Percentiles rank a stretch among this genome's conserved stretches.
phyloP scores from a whole-genome alignment of 768 basidiomycete species.

The Gelatoporia subvermispora region DNA sequence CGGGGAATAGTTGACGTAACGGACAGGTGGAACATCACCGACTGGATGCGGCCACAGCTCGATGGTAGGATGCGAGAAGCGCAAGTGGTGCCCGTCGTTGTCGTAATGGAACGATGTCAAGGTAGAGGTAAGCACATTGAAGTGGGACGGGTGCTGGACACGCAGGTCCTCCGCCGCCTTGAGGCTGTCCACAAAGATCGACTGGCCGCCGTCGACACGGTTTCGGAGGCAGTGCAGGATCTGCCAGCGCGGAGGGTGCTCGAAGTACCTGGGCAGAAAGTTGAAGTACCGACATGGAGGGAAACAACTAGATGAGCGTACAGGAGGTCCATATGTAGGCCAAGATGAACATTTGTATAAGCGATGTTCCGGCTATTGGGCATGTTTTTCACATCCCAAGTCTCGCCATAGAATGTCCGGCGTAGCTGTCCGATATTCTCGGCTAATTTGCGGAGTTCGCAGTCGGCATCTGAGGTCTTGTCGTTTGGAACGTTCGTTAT shows the following conservation, averaged over 20 bases:
- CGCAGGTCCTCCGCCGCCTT: slow-evolving; percentile 55
- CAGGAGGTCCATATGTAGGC: slow-evolving; percentile 90
- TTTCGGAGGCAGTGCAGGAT: slow-evolving; percentile 88
- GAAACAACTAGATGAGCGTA: slow-evolving; percentile 46
- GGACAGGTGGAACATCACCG: slow-evolving; percentile 31
- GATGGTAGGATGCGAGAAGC: slow-evolving; percentile 70
- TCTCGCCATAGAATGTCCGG: slow-evolving; percentile 82
- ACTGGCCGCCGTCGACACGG: slow-evolving; percentile 75
- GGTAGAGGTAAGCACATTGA: slow-evolving; percentile 51
- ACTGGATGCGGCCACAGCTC: slow-evolving; percentile 38
- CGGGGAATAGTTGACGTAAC: slow-evolving; percentile 85
- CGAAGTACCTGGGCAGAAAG: slow-evolving; percentile 64
- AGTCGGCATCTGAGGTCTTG: slow-evolving; percentile 53
- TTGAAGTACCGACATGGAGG: background rate
- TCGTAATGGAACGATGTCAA: slow-evolving; percentile 88
- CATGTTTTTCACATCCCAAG: slow-evolving; percentile 84
- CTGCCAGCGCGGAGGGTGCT: slow-evolving; percentile 88
- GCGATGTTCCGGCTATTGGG: slow-evolving; percentile 84
- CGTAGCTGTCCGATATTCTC: slow-evolving; percentile 70
- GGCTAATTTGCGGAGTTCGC: slow-evolving; percentile 66
- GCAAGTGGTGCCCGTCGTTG: slow-evolving; percentile 84
- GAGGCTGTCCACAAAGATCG: slow-evolving; percentile 82
- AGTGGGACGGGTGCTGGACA: slow-evolving; percentile 42
- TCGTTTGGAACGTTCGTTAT: slow-evolving; percentile 63
- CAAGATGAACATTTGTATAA: slow-evolving; percentile 87